These are phyloP conservation scores for Hyphopichia buzzinii DNA, from an alignment of 1,139 yeast species.

Conservation along the genomic window DNA sequence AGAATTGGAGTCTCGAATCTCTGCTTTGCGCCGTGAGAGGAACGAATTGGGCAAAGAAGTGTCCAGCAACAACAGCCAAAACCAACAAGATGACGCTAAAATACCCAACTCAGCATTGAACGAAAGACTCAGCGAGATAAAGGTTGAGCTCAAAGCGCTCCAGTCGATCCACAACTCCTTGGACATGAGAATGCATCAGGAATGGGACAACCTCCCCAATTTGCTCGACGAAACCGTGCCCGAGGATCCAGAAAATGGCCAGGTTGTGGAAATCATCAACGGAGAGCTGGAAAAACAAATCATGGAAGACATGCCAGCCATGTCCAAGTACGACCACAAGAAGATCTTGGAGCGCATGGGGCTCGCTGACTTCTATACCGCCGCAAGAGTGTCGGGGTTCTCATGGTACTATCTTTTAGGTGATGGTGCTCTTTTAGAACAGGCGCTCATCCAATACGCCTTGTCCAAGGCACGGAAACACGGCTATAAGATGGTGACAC, in stretches of 20 bases:
- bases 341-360: conserved; percentile 59
- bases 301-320: conserved; percentile 16
- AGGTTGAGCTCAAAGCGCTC: conserved; percentile 29
- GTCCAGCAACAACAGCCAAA: neutral
- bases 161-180: conserved; percentile 26
- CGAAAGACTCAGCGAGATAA: conserved; percentile 31
- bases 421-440: conserved; percentile 87
- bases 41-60: neutral
- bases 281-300: conserved; percentile 27
- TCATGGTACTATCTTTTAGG: conserved; percentile 87
- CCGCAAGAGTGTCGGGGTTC: conserved; percentile 75
- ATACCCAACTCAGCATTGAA: neutral
- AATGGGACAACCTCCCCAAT: conserved; percentile 66
- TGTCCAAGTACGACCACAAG: conserved; percentile 54
- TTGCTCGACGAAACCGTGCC: conserved; percentile 54
- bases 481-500: conserved; percentile 72
- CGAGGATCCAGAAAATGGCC: conserved; percentile 33
- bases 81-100: neutral
- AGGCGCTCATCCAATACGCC: conserved; percentile 82
- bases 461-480: conserved; percentile 59
- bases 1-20: conserved; percentile 4
- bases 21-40: neutral
- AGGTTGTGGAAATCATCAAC: conserved; percentile 51
- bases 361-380: conserved; percentile 67
- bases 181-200: conserved; percentile 19